A percentile compares a stretch with the other conserved stretches of the same genome.
Evolutionary conservation across 73 alveolate genomes (phyloP).

Genomic region (Paramecium pentaurelia): DNA sequence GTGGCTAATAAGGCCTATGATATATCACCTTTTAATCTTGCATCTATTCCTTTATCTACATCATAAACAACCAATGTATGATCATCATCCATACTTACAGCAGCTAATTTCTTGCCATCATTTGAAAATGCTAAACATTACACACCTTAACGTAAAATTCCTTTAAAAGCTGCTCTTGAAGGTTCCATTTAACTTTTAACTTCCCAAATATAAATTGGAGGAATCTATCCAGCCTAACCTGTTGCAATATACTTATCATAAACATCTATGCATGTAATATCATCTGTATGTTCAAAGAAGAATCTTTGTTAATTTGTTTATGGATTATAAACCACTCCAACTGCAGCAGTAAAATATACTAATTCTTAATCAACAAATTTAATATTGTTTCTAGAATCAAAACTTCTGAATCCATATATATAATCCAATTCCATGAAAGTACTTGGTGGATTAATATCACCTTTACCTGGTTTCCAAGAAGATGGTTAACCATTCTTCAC

Average conservation of each 20-base stretch:
- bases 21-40: conserved; percentile 56
- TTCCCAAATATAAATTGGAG: conserved; percentile 90
- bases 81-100: conserved; percentile 7
- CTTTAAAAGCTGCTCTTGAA: conserved; percentile 80
- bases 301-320: conserved; percentile 72
- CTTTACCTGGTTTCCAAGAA: conserved; percentile 76
- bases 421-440: conserved; percentile 88
- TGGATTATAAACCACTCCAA: conserved; percentile 93
- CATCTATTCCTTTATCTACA: conserved; percentile 71
- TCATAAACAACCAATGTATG: conserved; percentile 91
- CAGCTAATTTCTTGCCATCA: conserved; percentile 5
- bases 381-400: conserved; percentile 94
- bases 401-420: conserved; percentile 97
- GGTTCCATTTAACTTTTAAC: conserved; percentile 78
- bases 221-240: conserved; percentile 94
- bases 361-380: conserved; percentile 75
- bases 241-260: conserved; percentile 77
- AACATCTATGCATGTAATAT: conserved; percentile 90
- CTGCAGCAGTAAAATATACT: conserved; percentile 94
- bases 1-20: conserved; percentile 70
- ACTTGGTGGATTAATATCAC: conserved; percentile 92
- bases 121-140: neutral
- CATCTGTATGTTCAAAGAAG: conserved; percentile 93
- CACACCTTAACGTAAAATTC: conserved; percentile 87
- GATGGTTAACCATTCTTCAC: conserved; percentile 71